Evolutionary conservation across 2,329 filamentous ascomycete species (phyloP), one percentile per base, ranked within the genome.

Genomic region (Neopestalotiopsis sp.): DNA sequence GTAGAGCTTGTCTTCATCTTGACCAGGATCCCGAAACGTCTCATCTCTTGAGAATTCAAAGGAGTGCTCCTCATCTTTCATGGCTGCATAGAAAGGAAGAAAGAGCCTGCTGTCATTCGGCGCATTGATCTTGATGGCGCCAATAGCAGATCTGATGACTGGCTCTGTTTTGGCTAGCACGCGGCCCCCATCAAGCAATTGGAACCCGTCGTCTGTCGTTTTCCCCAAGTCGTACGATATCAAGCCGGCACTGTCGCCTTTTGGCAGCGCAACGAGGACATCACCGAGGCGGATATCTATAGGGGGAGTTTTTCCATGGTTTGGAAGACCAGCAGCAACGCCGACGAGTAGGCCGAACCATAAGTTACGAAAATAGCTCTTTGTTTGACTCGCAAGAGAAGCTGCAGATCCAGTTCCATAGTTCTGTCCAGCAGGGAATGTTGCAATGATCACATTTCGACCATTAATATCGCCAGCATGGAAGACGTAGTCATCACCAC

Each of bases 281-380:
- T 82, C 78, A 1, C 80, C 80, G n/a, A 82, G 74, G 2, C 80
- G 77, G 14, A 82, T 82, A 68, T 82, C 80, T 1, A 72, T 70
- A 1, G 74, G 72, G 0, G 78, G 77, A 1, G 1, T 62, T 52
- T 63, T 40, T 1, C 56, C 61, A 1, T 79, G 69, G 32, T 77
- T 73, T 0, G 78, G 80, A 2, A 82, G 74, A 0, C 80, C 80
- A 0, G 78, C 76, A 7, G 78, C 78, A 14, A 82, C 74, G 34
- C 80, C 80, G 10, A 82, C 78, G 1, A 82, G 72, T 1, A 83
- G 71, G 1, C 78, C 78, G 42, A 80, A 80, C 74, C 77, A 78
- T 17, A 83, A 72, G 60, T 80, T 81, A 0, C 75, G 77, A 24
- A 81, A 81, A 56, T 74, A 76, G n/a, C 59, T 76, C 64, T 78